Conservation (phyloP, 768 basidiomycete genomes). For the Nevesoporus exiguus region DNA sequence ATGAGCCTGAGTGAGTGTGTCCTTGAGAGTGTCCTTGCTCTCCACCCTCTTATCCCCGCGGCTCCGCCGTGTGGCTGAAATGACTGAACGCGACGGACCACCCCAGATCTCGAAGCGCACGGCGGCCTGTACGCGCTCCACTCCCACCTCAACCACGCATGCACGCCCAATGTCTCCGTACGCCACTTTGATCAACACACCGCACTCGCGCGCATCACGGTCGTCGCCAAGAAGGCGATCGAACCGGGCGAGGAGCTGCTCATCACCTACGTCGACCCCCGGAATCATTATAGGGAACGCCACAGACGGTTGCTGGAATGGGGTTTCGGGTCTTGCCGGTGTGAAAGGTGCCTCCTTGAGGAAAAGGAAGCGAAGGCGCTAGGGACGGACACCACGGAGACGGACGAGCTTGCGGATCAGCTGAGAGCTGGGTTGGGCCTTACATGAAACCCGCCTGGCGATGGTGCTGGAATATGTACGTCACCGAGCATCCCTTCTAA, state of each 20-base stretch:
- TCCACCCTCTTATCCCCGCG: background rate
- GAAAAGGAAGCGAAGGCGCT: conserved; percentile 29
- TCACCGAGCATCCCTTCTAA: too few species aligned
- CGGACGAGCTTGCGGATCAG: conserved; percentile 54
- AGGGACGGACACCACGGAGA: conserved; percentile 4
- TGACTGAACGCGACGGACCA: background rate
- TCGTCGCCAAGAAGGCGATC: conserved; percentile 66
- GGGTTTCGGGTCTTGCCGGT: conserved; percentile 73
- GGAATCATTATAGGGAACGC: conserved; percentile 36
- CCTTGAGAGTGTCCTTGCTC: background rate
- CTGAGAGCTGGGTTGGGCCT: conserved; percentile 65
- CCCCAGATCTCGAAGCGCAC: conserved; percentile 73
- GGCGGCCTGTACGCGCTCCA: conserved; percentile 85
- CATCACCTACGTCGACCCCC: conserved; percentile 77
- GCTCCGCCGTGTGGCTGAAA: conserved; percentile 1
- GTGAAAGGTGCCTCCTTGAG: conserved; percentile 66
- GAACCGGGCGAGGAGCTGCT: conserved; percentile 68
- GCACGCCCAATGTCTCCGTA: conserved; percentile 74
- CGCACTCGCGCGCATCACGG: conserved; percentile 68
- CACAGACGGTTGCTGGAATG: conserved; percentile 57
- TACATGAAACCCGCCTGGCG: conserved; percentile 28
- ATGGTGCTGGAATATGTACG: background rate
- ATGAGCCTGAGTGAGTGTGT: conserved; percentile 74
- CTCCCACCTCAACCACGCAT: conserved; percentile 85
- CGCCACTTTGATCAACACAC: conserved; percentile 70